Conservation (phyloP, 2,329 filamentous ascomycete species). For the Onygenales sp. region DNA sequence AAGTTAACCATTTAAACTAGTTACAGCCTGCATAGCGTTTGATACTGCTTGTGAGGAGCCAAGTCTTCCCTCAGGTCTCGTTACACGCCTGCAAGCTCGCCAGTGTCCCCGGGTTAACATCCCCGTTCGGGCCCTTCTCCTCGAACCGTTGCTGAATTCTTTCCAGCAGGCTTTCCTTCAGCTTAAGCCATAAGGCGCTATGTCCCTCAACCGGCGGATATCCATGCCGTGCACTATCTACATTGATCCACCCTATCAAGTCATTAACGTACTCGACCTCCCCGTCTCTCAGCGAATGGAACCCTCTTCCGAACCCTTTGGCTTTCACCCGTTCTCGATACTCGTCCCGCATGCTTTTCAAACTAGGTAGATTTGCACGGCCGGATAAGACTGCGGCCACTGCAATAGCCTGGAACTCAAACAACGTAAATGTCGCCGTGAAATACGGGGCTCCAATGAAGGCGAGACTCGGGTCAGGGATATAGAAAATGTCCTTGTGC, state of each 20-base stretch:
- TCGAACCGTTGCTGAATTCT: not conserved
- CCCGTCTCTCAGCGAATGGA: slow-evolving; percentile 27
- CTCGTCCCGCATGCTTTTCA: slow-evolving; percentile 27
- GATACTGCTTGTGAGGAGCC: too few species aligned
- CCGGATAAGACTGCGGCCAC: slow-evolving; percentile 50
- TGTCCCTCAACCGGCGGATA: slow-evolving; percentile 22
- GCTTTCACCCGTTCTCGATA: slow-evolving; percentile 18
- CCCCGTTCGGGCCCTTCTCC: too few species aligned
- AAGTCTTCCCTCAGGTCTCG: too few species aligned
- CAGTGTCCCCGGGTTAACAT: too few species aligned
- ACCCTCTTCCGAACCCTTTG: slow-evolving; percentile 24
- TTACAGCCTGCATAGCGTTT: too few species aligned
- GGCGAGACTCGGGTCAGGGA: slow-evolving; percentile 52
- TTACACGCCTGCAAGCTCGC: too few species aligned
- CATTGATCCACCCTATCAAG: slow-evolving; percentile 28
- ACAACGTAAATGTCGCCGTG: slow-evolving; percentile 58
- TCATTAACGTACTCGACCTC: slow-evolving; percentile 26
- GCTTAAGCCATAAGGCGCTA: slow-evolving; percentile 20
- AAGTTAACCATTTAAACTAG: too few species aligned
- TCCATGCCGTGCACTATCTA: slow-evolving; percentile 9
- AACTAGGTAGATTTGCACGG: slow-evolving; percentile 37
- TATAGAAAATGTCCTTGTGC: slow-evolving; percentile 64
- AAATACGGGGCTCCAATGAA: slow-evolving; percentile 60
- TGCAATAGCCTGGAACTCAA: slow-evolving; percentile 59
- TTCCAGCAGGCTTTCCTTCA: slow-evolving; percentile 18